Evolutionary conservation across 2,329 filamentous ascomycete species (phyloP).

Genomic region (Penicillium olsonii): DNA sequence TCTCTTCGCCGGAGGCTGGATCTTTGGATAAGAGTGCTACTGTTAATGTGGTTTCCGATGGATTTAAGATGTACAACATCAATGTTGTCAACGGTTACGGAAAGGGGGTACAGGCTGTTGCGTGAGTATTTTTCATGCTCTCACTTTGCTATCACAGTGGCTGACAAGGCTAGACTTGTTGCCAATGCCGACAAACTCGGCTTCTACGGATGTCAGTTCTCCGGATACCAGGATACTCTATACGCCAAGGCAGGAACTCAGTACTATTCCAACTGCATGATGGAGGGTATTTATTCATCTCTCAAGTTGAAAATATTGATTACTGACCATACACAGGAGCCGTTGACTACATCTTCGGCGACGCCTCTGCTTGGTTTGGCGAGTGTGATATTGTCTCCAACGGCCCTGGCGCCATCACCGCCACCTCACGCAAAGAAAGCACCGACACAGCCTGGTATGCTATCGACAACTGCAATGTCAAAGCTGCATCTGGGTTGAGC

Average conservation of each 20-base stretch:
- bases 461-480: constrained; percentile 31
- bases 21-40: constrained; percentile 34
- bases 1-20: constrained; percentile 33
- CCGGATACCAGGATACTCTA: constrained; percentile 39
- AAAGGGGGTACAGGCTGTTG: constrained; percentile 36
- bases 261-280: constrained; percentile 36
- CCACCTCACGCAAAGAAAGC: constrained; percentile 27
- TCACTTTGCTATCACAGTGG: background rate
- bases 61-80: constrained; percentile 39
- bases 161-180: constrained; percentile 20
- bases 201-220: constrained; percentile 39
- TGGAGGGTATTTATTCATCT: constrained; percentile 25
- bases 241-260: constrained; percentile 37
- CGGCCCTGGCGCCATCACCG: constrained; percentile 35
- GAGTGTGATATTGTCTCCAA: constrained; percentile 37
- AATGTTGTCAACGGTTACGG: constrained; percentile 40
- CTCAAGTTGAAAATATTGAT: background rate
- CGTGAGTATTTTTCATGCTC: constrained; percentile 19
- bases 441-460: constrained; percentile 34
- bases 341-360: constrained; percentile 40
- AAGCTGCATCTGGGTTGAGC: constrained; percentile 19
- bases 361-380: constrained; percentile 31
- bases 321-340: constrained; percentile 24
- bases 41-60: constrained; percentile 29
- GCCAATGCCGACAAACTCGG: constrained; percentile 33